These are phyloP conservation scores for Lablab purpureus DNA, from an alignment of 306 rosid genomes.

Conservation along the genomic window DNA sequence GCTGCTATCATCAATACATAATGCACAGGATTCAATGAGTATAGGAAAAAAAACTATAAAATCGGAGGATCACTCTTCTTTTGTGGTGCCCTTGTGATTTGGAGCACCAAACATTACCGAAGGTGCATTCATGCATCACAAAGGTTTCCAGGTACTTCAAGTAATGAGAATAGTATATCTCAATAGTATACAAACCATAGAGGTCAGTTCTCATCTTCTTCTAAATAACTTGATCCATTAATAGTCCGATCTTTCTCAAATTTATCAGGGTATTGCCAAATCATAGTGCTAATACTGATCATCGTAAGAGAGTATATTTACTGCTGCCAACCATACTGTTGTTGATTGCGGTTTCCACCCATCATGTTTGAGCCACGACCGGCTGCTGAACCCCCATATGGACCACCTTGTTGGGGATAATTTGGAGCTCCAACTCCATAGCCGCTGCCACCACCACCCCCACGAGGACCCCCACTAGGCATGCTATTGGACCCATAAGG, in stretches of 20 bases:
- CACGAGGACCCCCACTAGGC: constrained; percentile 73
- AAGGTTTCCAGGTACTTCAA: constrained; percentile 21
- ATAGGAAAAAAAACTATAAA: not conserved
- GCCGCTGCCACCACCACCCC: constrained; percentile 53
- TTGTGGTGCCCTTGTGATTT: not conserved
- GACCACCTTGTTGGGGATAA: constrained; percentile 63
- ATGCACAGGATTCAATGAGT: not conserved
- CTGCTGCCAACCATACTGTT: constrained; percentile 68
- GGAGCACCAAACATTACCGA: constrained; percentile 18
- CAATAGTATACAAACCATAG: constrained; percentile 21
- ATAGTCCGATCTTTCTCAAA: constrained; percentile 15
- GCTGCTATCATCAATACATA: not conserved
- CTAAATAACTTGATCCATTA: constrained; percentile 12
- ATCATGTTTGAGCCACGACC: constrained; percentile 56
- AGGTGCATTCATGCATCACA: constrained; percentile 31
- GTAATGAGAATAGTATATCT: constrained; percentile 24
- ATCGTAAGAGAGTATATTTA: constrained; percentile 2
- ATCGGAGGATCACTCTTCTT: not conserved
- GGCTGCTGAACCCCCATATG: constrained; percentile 60
- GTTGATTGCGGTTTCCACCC: constrained; percentile 65
- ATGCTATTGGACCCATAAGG: constrained; percentile 65
- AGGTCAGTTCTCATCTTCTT: constrained; percentile 22
- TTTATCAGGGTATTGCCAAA: constrained; percentile 18
- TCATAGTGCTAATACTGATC: not conserved
- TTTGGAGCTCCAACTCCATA: constrained; percentile 67